Conservation (phyloP, 2,329 filamentous ascomycete genomes). For the Trichoderma gracile region DNA sequence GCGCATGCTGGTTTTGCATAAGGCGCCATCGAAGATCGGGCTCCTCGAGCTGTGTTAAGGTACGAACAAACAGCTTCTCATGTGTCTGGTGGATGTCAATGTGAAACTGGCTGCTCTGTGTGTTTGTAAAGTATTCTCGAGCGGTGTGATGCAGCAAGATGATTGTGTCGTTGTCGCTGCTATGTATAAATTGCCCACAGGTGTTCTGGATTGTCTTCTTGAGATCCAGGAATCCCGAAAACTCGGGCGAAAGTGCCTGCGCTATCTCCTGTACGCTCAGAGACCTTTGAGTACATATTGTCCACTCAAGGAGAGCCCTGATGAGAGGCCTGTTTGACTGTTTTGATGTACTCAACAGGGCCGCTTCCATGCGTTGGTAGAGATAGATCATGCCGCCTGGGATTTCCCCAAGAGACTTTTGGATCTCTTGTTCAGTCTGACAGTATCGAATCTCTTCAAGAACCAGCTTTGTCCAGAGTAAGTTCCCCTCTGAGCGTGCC, state of each 20-base stretch:
- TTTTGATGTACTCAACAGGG: neutral
- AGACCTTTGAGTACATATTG: neutral
- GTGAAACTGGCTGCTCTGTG: neutral
- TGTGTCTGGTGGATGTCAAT: neutral
- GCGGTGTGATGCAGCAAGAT: neutral
- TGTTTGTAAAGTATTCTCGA: neutral
- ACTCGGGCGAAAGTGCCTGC: neutral
- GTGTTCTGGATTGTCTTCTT: neutral
- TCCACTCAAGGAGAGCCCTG: neutral
- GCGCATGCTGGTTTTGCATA: neutral
- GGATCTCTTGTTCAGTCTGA: neutral
- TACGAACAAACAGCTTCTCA: neutral
- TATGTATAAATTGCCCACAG: neutral
- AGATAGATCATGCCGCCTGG: neutral
- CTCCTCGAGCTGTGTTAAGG: neutral
- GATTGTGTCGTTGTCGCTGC: neutral
- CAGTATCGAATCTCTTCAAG: neutral
- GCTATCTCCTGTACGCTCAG: neutral
- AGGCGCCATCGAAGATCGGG: constrained; percentile 1
- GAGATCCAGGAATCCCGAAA: neutral
- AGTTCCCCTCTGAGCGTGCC: neutral
- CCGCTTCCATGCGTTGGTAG: neutral
- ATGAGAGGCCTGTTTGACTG: neutral
- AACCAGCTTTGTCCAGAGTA: neutral
- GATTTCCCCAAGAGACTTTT: neutral